Evolutionary conservation across 352 stramenopile genomes (phyloP), one percentile per base, ranked within the genome.

Genomic region (Plasmopara viticola): DNA sequence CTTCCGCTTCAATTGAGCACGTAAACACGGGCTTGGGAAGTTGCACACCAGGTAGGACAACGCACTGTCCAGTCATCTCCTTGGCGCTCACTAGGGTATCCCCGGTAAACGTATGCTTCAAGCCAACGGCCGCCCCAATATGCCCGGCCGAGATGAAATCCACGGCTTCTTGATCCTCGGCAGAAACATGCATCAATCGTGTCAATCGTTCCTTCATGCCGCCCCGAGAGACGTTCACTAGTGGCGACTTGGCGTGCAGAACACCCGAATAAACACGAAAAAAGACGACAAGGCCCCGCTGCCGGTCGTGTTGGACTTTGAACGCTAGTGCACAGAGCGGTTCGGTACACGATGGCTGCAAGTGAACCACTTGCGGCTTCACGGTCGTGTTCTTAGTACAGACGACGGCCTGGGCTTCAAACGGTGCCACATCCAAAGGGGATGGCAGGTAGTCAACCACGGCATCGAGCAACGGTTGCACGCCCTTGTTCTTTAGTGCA

Each of bases 361-460:
- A 49, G 39, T 62, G 38, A 6, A 83, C 55, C 20, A 73, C 34
- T 37, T 63, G 43, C 4, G 54, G 45, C 9, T 69, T 49, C 12
- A 53, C 45, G 5, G 35, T 20, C 33, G 47, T 50, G 33, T 78
- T 85, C 42, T 79, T 86, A 31, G 40, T 48, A 12, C 34, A 38
- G 28, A 58, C 58, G 29, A 84, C 58, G 2, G 68, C 53, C 12
- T 82, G 72, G 18, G 74, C 70, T 54, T 83, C 72, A 47, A 84
- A 91, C 9, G 74, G 74, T 31, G 74, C 80, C 14, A 86, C 55
- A 35, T 99, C 96, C 13, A 94, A 31, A 9, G 96, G 96, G 10
- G 93, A 97, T 58, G 96, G 96, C 63, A 99, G 68, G 72, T 99
- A 99, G 60, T 97, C 84, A 28, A 98, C 62, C 6, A 99, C 94